Conservation (phyloP, 73 alveolate species). For the Breviolum minutum region DNA sequence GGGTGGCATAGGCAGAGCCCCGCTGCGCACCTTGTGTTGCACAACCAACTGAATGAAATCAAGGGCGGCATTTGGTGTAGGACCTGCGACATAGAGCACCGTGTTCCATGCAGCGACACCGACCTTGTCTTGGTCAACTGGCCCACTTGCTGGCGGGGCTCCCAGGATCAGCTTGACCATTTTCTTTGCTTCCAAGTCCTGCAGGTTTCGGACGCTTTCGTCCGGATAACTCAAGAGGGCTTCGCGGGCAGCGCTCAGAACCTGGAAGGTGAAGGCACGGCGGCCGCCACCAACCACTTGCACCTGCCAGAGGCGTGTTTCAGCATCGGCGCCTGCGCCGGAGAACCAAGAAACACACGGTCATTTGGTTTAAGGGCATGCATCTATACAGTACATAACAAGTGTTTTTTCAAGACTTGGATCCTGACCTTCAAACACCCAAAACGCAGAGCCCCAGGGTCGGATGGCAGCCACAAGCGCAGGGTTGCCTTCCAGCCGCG, state of each 20-base stretch:
- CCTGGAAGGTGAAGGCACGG: neutral
- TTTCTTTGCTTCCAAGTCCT: neutral
- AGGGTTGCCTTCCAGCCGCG: neutral
- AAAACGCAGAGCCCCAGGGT: neutral
- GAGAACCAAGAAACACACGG: no score
- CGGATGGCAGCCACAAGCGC: neutral
- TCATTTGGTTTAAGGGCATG: no score
- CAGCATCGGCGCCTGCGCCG: no score
- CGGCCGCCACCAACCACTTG: neutral
- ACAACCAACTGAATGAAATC: neutral
- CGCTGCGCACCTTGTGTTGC: neutral
- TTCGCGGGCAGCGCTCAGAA: neutral
- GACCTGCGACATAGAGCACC: neutral
- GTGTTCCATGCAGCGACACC: neutral
- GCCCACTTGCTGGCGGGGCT: neutral
- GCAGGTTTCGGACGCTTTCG: neutral
- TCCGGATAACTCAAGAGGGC: neutral
- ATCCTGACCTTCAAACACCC: neutral
- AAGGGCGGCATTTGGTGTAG: neutral
- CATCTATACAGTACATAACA: no score
- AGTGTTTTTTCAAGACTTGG: no score
- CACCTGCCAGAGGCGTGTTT: neutral
- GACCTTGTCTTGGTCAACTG: neutral
- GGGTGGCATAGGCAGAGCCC: neutral
- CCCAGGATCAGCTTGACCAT: neutral